Evolutionary conservation across 2,329 filamentous ascomycete species (phyloP).

Genomic region (Emergomyces africanus): DNA sequence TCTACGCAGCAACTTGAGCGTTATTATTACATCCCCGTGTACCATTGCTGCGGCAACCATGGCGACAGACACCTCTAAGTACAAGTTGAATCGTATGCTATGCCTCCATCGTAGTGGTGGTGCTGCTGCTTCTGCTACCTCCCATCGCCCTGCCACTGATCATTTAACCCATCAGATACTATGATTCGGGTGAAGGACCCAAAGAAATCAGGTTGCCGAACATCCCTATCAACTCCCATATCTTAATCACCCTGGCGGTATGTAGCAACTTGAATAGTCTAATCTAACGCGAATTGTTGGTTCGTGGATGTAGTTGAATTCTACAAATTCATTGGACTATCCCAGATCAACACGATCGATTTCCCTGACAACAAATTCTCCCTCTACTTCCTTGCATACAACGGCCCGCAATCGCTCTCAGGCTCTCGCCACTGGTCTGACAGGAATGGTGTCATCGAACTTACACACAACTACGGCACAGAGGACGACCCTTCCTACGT

Average conservation of each 20-base stretch:
- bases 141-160: conserved; percentile 8
- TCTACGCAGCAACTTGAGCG: neutral
- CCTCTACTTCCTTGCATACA: conserved; percentile 89
- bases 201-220: conserved; percentile 53
- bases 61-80: conserved; percentile 47
- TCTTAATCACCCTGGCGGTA: neutral
- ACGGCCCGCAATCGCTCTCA: conserved; percentile 61
- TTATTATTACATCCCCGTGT: neutral
- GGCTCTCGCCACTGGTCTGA: conserved; percentile 63
- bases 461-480: conserved; percentile 77
- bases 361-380: conserved; percentile 87
- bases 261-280: too few relatives aligned
- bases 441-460: conserved; percentile 79
- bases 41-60: conserved; percentile 29
- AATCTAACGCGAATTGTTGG: neutral
- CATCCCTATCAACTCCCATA: neutral
- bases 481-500: conserved; percentile 72
- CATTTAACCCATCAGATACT: conserved; percentile 21
- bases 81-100: conserved; percentile 51
- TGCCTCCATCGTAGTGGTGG: conserved; percentile 15
- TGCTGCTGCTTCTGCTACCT: conserved; percentile 2
- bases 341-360: conserved; percentile 63
- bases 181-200: conserved; percentile 95
- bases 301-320: conserved; percentile 54
- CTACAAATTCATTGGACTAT: conserved; percentile 88